Evolutionary conservation across 495 filamentous ascomycete genomes (phyloP), one percentile per base, ranked within the genome.

Genomic region (Penicillium antarcticum): DNA sequence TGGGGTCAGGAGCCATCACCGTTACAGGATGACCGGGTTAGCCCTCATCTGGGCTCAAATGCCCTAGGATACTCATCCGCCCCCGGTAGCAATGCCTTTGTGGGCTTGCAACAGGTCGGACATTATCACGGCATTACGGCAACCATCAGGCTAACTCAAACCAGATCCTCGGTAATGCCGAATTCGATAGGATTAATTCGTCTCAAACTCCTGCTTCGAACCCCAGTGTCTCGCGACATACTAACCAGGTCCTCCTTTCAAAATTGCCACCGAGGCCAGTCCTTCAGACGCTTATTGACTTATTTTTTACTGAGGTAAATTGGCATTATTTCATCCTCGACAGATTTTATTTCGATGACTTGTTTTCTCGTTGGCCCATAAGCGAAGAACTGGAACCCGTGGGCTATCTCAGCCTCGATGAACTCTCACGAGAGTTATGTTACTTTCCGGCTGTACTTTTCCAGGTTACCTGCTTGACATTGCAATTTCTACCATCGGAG

Each of bases 391-490:
- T 23, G 17, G 37, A 42, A 17, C 36, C 23, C 17, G 48, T 42
- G 19, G 34, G 19, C 26, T 45, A 43, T 31, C 31, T 45, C 10
- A 37, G 45, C 16, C 19, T 19, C 18, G 38, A 42, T 18, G 21
- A 38, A 37, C 17, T 57, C 23, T 36, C 54, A 34, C 7, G 8
- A 17, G 48, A 49, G 39, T 23, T 61, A 17, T 33, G 21, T 23
- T 61, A 48, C 24, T 61, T 61, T 51, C 54, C 55, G 4, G 43
- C 55, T 19, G 17, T 54, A 19, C 50, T 61, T 4, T 61, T 58
- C 40, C 58, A 61, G 36, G 35, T 58, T 7, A 18, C 58, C 18
- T 48, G 50, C 3, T 45, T 51, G 19, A 37, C 55, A 4, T 23
- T 57, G n/a, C 49, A 57, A 44, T 46, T 42, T 53, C 44, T 61